Base-by-base conservation (phyloP, 306 rosid genomes). In the Fragaria nilgerrensis region DNA sequence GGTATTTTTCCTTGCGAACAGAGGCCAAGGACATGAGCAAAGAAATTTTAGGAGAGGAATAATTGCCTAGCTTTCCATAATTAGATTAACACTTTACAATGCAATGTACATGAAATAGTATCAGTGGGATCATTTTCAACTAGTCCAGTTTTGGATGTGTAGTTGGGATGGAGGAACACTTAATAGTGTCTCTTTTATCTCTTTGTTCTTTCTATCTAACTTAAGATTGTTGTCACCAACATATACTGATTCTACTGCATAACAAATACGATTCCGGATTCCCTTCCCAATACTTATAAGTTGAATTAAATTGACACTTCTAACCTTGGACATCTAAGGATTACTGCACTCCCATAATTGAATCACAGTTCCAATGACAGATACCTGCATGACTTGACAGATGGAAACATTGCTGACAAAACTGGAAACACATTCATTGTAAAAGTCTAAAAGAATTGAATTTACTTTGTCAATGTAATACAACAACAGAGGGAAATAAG, bases 371-470 rank as follows among this genome's bases (percentile, higher is more conserved):
- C 47, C 23, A 20, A 75, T 9, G 53, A 65, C 47, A 17, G 27
- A 61, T 41, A 20, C 84, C 73, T 84, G 80, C 87, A 68, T 68
- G 82, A 77, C 23, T 45, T 80, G 44, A 84, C 43, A 68, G 84
- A 81, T 52, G 82, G 85, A 79, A 84, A 84, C 10, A 80, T 77
- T 50, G 87, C 87, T 37, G 87, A 84, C 45, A 84, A 67, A 47
- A 84, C 87, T 80, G 75, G 19, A 16, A 13, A 73, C 16, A 15
- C 12, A 37, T 68, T 20, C 12, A 78, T 1, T 39, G 9, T 8
- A 16, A 8, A 25, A 9, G 37, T 27, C 32, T 50, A 63, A 62
- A 43, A 62, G 10, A 20, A 52, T 49, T 17, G 8, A 20, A 32
- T 9, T 17, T 11, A 52, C 45, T 41, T 52, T 25, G 52, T 10